Base-by-base conservation (phyloP, 1,284 basidiomycete species). In the Nidula niveotomentosa region DNA sequence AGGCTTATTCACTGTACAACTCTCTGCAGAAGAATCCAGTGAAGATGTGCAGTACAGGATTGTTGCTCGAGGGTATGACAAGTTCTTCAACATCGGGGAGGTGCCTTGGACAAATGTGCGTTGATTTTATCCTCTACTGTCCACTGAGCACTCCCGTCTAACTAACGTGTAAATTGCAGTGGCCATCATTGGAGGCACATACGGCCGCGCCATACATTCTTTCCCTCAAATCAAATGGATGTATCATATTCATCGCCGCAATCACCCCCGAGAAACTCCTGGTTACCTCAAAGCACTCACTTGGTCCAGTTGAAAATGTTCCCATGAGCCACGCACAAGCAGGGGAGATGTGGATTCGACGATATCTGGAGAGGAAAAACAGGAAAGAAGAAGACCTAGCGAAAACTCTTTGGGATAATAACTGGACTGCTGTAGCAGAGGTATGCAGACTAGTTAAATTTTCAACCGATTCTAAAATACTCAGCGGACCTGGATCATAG, bases 71-170 rank as follows among this genome's bases (percentile, higher is more conserved):
- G 96, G 96, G 0, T 99, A 99, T 66, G 97, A 99, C 79, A 99
- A 99, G 74, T 99, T 99, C 74, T 99, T 99, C 80, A 99, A 98
- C 69, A 92, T 97, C 36, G 91, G 88, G 33, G 96, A 99, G 69
- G 93, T 98, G 30, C 88, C 90, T 1, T 99, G 96, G 94, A 96
- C 90, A 0, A 87, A 86, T 53, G 96, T 96, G 65, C 66, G 90
- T 75, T 15, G 18, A 36, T 41, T 49, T 54, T 52, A 30, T 5
- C 4, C 5, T 30, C 30, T 30, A 5, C 30, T 49, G 36, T 6
- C 35, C 50, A 36, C 23, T 44, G 18, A 57, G 17, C 8, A 8
- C 13, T 33, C 48, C 34, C 49, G 52, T 35, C 46, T 49, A 17
- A 30, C 49, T 54, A n/a, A 34, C 45, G 56, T 36, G 52, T 39